phyloP scores from a whole-genome alignment of 1,139 yeast genomes.

The Scheffersomyces stambukii region DNA sequence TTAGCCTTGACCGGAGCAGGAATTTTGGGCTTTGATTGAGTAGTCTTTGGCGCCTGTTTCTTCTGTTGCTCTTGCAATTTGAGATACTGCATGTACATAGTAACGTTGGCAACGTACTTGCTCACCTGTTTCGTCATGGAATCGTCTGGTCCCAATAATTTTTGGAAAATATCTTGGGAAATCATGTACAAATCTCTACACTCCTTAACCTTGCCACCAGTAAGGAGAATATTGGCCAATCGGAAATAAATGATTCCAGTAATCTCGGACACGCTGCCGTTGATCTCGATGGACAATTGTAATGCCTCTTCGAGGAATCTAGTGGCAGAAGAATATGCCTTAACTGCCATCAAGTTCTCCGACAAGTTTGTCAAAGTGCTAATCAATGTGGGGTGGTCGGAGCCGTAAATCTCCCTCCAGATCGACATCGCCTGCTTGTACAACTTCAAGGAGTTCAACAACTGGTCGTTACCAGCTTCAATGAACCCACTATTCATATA shows the following conservation, averaged over 20 bases:
- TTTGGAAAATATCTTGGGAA: slow-evolving; percentile 52
- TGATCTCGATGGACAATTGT: slow-evolving; percentile 40
- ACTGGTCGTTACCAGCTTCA: slow-evolving; percentile 60
- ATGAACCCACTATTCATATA: slow-evolving; percentile 71
- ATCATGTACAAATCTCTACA: slow-evolving; percentile 51
- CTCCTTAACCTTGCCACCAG: slow-evolving; percentile 47
- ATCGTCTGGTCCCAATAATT: slow-evolving; percentile 59
- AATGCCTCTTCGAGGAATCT: slow-evolving; percentile 48
- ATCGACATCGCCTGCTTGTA: slow-evolving; percentile 57
- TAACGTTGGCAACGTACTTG: slow-evolving; percentile 54
- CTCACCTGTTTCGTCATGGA: slow-evolving; percentile 59
- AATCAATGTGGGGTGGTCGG: slow-evolving; percentile 64
- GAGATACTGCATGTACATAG: slow-evolving; percentile 35
- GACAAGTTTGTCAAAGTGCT: slow-evolving; percentile 67
- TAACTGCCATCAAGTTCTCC: slow-evolving; percentile 52
- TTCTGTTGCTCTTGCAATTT: slow-evolving; percentile 27
- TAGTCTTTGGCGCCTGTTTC: slow-evolving; percentile 14
- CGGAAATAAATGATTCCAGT: slow-evolving; percentile 61
- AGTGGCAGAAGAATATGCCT: slow-evolving; percentile 31
- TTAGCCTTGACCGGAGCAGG: slow-evolving; percentile 12
- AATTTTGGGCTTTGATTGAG: slow-evolving; percentile 1
- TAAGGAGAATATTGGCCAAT: slow-evolving; percentile 60
- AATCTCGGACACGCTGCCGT: slow-evolving; percentile 57
- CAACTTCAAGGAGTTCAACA: slow-evolving; percentile 58
- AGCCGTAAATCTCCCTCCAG: slow-evolving; percentile 53